These are phyloP conservation scores for Xylariaceae sp. DNA, from an alignment of 2,329 filamentous ascomycete species.

Conservation along the genomic window DNA sequence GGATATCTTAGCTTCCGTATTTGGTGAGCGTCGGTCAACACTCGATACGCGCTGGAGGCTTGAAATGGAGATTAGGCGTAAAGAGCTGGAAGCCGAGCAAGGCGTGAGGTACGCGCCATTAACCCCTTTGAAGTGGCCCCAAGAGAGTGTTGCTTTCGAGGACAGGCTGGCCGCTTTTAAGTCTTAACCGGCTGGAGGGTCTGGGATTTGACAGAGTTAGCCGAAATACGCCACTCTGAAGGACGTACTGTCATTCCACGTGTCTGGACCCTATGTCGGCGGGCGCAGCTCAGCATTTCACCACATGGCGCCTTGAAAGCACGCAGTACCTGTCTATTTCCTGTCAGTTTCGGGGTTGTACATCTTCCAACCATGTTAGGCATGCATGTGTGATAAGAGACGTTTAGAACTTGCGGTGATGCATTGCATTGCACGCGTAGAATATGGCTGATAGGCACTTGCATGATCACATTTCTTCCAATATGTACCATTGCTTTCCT, in stretches of 20 bases:
- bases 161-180: slow-evolving; percentile 23
- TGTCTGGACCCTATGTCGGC: neutral
- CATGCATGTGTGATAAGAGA: slow-evolving; percentile 14
- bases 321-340: slow-evolving; percentile 4
- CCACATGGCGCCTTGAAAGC: too few species aligned
- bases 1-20: slow-evolving; percentile 41
- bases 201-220: neutral
- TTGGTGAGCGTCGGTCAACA: slow-evolving; percentile 41
- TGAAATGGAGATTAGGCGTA: slow-evolving; percentile 48
- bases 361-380: slow-evolving; percentile 11
- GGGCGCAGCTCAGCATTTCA: too few species aligned
- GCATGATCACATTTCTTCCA: neutral
- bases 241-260: neutral
- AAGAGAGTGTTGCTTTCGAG: slow-evolving; percentile 27
- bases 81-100: slow-evolving; percentile 44
- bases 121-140: slow-evolving; percentile 38
- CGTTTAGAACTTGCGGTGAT: slow-evolving; percentile 6
- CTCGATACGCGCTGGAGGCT: slow-evolving; percentile 49
- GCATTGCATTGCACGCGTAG: slow-evolving; percentile 4
- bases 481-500: too few species aligned
- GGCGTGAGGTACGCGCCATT: slow-evolving; percentile 40
- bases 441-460: neutral
- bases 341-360: slow-evolving; percentile 6
- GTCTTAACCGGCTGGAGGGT: slow-evolving; percentile 6
- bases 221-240: neutral